Conservation (phyloP, 352 stramenopile genomes). For the Phytophthora cactorum region DNA sequence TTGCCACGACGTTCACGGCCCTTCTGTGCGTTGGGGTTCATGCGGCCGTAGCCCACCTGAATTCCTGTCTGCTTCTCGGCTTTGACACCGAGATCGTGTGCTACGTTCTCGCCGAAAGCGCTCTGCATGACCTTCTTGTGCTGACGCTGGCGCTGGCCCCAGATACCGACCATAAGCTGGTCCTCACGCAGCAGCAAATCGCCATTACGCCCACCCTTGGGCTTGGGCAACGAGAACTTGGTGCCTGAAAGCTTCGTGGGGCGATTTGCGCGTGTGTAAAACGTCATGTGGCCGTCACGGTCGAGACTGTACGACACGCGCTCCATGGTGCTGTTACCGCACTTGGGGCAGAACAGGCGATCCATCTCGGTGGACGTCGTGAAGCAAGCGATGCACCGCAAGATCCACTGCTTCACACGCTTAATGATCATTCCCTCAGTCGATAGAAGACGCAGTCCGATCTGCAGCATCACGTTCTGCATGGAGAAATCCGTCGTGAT, state of each 20-base stretch:
- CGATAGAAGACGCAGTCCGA: slow-evolving; percentile 81
- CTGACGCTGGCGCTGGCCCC: slow-evolving; percentile 94
- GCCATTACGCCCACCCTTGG: slow-evolving; percentile 92
- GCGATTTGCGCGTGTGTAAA: slow-evolving; percentile 84
- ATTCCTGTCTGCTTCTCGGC: slow-evolving; percentile 91
- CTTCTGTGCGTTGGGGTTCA: slow-evolving; percentile 97
- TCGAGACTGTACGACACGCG: slow-evolving; percentile 95
- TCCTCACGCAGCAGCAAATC: slow-evolving; percentile 98
- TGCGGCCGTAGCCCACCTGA: slow-evolving; percentile 93
- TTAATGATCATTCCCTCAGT: slow-evolving; percentile 88
- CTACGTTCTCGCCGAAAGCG: slow-evolving; percentile 96
- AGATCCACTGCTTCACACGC: slow-evolving; percentile 95
- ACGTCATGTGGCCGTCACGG: slow-evolving; percentile 90
- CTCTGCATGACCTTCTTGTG: slow-evolving; percentile 91
- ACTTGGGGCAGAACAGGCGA: slow-evolving; percentile 97
- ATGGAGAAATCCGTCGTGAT: slow-evolving; percentile 92
- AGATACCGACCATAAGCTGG: slow-evolving; percentile 96
- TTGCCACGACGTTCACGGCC: slow-evolving; percentile 96
- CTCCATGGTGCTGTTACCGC: slow-evolving; percentile 95
- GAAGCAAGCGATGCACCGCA: slow-evolving; percentile 97
- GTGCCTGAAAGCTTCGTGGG: slow-evolving; percentile 93
- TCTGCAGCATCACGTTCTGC: slow-evolving; percentile 92
- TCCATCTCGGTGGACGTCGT: slow-evolving; percentile 93
- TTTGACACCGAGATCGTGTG: slow-evolving; percentile 93
- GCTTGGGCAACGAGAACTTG: slow-evolving; percentile 98